Percentiles rank a stretch among this genome's conserved stretches.
phyloP scores from a whole-genome alignment of 495 filamentous ascomycete species.

The Jackrogersella multiformis region DNA sequence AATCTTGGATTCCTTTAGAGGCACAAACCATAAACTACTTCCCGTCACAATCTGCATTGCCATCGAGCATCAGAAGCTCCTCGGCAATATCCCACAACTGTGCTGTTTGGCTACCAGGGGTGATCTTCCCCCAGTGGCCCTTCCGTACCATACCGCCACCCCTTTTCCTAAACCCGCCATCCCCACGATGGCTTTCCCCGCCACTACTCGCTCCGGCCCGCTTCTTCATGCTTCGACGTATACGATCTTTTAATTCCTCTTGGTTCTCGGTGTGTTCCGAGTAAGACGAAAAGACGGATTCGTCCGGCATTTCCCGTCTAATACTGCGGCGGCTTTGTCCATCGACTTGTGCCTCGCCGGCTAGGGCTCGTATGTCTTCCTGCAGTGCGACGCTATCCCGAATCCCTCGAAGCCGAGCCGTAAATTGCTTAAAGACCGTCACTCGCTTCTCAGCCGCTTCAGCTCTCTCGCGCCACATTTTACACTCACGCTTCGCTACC shows the following conservation, averaged over 20 bases:
- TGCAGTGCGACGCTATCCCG: conserved; percentile 14
- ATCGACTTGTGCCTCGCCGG: conserved; percentile 14
- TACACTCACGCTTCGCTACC: conserved; percentile 53
- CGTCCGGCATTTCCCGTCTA: neutral
- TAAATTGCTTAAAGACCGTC: conserved; percentile 48
- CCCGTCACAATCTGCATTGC: neutral
- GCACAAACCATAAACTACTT: too few relatives aligned
- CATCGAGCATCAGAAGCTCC: conserved; percentile 31
- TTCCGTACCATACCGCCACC: neutral
- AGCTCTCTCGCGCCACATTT: conserved; percentile 60
- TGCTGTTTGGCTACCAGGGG: neutral
- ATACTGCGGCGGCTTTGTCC: neutral
- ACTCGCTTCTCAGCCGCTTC: conserved; percentile 61
- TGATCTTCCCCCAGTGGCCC: neutral
- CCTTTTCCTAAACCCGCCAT: neutral
- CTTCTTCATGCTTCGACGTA: conserved; percentile 17
- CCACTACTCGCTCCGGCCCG: neutral
- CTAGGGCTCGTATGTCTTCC: neutral
- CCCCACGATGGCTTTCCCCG: neutral
- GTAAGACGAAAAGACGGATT: neutral
- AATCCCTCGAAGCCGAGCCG: conserved; percentile 40
- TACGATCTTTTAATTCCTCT: conserved; percentile 17
- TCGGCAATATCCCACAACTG: conserved; percentile 36
- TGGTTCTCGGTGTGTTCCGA: conserved; percentile 31
- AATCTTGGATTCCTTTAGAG: neutral